A percentile compares a stretch with the other conserved stretches of the same genome.
Conservation (phyloP, 176 grass and related monocot genomes). For the Musa troglodytarum region DNA sequence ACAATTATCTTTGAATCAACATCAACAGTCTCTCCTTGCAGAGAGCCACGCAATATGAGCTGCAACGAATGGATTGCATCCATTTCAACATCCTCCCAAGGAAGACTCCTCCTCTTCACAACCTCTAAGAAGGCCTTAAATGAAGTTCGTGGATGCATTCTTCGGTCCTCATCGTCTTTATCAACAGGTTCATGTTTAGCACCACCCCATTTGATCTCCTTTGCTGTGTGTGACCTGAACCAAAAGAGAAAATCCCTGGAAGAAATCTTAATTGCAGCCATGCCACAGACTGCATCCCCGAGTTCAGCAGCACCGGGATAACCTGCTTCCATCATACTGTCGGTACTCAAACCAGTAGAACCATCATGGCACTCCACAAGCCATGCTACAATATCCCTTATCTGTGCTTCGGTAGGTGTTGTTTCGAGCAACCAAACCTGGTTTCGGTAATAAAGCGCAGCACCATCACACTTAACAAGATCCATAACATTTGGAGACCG, state of each 20-base stretch:
- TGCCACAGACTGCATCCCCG: constrained; percentile 72
- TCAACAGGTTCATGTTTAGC: constrained; percentile 64
- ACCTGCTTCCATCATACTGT: constrained; percentile 82
- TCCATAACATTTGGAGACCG: constrained; percentile 88
- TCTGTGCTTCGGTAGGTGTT: constrained; percentile 55
- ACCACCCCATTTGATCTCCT: constrained; percentile 95
- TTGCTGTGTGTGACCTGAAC: constrained; percentile 81
- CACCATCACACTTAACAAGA: constrained; percentile 78
- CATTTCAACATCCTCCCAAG: constrained; percentile 98
- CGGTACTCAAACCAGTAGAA: constrained; percentile 82
- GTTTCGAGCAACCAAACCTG: constrained; percentile 59
- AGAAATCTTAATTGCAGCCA: constrained; percentile 86
- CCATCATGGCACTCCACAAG: constrained; percentile 71
- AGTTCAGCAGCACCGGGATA: constrained; percentile 64
- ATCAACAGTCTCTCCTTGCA: constrained; percentile 43
- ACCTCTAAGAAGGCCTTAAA: constrained; percentile 98
- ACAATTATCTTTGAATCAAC: constrained; percentile 57
- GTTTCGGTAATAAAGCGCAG: constrained; percentile 73
- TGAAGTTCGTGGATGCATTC: constrained; percentile 86
- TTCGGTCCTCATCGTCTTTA: constrained; percentile 48
- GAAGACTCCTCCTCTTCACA: constrained; percentile 85
- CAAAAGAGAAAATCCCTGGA: constrained; percentile 87
- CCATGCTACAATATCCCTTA: constrained; percentile 66
- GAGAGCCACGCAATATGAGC: constrained; percentile 70
- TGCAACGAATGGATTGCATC: constrained; percentile 98